Conservation (phyloP, 2,329 filamentous ascomycete genomes). For the Colletotrichum higginsianum region DNA sequence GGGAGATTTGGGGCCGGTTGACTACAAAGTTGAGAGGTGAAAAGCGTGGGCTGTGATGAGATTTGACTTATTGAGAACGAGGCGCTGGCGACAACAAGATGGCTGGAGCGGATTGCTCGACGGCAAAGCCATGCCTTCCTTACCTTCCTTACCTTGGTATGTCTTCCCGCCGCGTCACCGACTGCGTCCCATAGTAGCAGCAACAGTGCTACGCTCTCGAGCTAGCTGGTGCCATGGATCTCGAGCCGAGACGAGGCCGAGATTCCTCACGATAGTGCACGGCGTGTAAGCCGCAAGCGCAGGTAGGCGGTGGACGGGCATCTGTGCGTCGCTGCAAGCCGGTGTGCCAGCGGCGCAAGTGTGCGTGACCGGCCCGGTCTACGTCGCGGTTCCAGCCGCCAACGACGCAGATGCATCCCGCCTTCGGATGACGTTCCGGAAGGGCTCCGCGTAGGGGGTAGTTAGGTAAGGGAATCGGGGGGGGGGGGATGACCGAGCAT, state of each 20-base stretch:
- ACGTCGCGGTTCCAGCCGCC: neutral
- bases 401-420: neutral
- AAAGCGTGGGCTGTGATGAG: too few species aligned
- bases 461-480: neutral
- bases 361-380: constrained; percentile 5
- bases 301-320: neutral
- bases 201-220: neutral
- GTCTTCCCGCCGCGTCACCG: too few species aligned
- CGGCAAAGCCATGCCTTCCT: too few species aligned
- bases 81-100: too few species aligned
- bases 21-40: neutral
- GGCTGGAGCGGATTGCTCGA: too few species aligned
- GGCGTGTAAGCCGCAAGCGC: neutral
- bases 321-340: neutral
- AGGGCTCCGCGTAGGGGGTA: neutral
- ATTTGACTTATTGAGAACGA: too few species aligned
- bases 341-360: neutral
- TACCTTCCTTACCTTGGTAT: too few species aligned
- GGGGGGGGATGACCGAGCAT: neutral
- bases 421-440: constrained; percentile 15
- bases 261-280: neutral
- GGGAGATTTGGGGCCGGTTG: neutral
- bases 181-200: too few species aligned
- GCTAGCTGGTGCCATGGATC: constrained; percentile 1
- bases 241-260: neutral